Evolutionary conservation across 768 basidiomycete species (phyloP).

Genomic region (Coprinopsis cinerea): DNA sequence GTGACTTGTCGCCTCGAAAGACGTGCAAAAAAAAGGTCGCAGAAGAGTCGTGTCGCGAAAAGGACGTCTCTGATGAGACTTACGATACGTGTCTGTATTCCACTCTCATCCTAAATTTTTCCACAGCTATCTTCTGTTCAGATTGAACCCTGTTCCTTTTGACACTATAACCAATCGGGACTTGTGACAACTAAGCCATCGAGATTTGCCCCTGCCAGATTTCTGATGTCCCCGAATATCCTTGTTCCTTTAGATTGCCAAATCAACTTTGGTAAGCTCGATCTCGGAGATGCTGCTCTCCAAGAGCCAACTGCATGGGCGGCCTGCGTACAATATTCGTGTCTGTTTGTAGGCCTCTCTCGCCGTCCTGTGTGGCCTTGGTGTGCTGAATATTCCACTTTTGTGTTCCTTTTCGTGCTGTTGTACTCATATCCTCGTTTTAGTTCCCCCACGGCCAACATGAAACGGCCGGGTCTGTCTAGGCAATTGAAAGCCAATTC

Average conservation of each 20-base stretch:
- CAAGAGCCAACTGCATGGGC: no score
- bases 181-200: conserved; percentile 9
- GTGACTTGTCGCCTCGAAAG: not conserved
- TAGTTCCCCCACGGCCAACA: no score
- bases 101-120: conserved; percentile 12
- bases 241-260: conserved; percentile 6
- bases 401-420: no score
- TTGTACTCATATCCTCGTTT: no score
- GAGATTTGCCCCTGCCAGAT: conserved; percentile 4
- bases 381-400: no score
- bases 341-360: no score
- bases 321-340: no score
- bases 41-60: not conserved
- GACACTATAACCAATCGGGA: conserved; percentile 2
- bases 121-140: conserved; percentile 2
- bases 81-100: not conserved
- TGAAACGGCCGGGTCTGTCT: no score
- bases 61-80: not conserved
- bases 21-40: not conserved
- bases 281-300: no score
- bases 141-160: conserved; percentile 7
- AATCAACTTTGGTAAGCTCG: no score
- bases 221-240: conserved; percentile 5
- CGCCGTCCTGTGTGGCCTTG: no score
- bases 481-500: no score